These are phyloP conservation scores for Citropsis articulata DNA, from an alignment of 345 rosid species.

Conservation along the genomic window DNA sequence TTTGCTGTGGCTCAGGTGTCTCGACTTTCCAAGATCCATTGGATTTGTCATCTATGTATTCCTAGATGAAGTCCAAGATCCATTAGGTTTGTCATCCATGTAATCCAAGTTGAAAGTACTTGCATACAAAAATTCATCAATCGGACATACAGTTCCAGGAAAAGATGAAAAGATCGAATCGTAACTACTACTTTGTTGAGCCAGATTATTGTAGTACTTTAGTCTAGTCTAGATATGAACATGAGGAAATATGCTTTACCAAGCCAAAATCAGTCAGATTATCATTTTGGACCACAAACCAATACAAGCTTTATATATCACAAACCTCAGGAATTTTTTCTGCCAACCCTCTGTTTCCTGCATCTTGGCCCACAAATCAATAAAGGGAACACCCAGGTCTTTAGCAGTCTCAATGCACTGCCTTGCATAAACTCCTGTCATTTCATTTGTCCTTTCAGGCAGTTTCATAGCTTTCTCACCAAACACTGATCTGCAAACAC, in stretches of 20 bases:
- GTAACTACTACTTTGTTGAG: too few relatives aligned
- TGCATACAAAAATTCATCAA: background rate
- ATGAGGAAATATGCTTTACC: background rate
- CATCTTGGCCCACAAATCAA: constrained; percentile 89
- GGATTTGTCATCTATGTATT: background rate
- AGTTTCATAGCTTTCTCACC: constrained; percentile 68
- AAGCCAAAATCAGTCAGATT: background rate
- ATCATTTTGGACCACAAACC: background rate
- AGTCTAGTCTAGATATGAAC: background rate
- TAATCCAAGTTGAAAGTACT: background rate
- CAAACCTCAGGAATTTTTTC: constrained; percentile 72
- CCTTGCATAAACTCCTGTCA: constrained; percentile 67
- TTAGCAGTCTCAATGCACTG: constrained; percentile 63
- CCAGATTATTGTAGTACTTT: background rate
- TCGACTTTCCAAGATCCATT: background rate
- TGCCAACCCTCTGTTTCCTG: constrained; percentile 79
- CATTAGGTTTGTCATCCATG: too few relatives aligned
- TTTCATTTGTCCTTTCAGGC: constrained; percentile 79
- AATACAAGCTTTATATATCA: background rate
- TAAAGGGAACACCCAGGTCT: constrained; percentile 51
- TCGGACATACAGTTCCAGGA: background rate
- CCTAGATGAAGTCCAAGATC: too few relatives aligned
- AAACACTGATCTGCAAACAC: constrained; percentile 50
- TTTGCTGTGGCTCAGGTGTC: background rate
- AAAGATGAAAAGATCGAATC: background rate